Percentiles rank a stretch among this genome's conserved stretches.
Evolutionary conservation across 805 yeast species (phyloP).

Genomic region (Maudiozyma barnettii): DNA sequence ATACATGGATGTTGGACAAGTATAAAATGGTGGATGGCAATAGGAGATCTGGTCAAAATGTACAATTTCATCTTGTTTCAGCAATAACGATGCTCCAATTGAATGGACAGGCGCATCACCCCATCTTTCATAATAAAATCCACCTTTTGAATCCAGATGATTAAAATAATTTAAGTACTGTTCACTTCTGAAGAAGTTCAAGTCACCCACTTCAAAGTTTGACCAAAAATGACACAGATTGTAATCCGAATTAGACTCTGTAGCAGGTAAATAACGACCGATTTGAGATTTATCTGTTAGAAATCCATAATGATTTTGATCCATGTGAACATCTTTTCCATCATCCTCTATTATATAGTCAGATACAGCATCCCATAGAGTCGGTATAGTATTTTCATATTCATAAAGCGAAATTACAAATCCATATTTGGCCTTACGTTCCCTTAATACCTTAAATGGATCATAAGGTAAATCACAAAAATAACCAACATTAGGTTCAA

Average conservation of each 20-base stretch:
- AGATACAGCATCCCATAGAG: constrained; percentile 70
- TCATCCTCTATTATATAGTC: constrained; percentile 47
- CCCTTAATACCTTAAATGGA: constrained; percentile 74
- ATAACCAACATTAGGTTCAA: constrained; percentile 85
- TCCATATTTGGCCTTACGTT: constrained; percentile 71
- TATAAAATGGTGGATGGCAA: constrained; percentile 57
- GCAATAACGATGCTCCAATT: constrained; percentile 51
- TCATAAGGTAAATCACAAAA: constrained; percentile 81
- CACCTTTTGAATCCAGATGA: constrained; percentile 56
- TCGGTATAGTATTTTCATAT: constrained; percentile 74
- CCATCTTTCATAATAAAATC: constrained; percentile 85
- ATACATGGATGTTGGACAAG: constrained; percentile 48
- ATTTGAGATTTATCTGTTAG: constrained; percentile 47
- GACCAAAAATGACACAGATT: constrained; percentile 86
- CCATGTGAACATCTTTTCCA: constrained; percentile 33
- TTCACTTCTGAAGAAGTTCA: constrained; percentile 61
- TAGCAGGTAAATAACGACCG: constrained; percentile 33
- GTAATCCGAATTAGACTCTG: constrained; percentile 43
- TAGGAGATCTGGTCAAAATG: constrained; percentile 81
- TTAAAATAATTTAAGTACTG: constrained; percentile 55
- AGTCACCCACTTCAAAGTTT: constrained; percentile 68
- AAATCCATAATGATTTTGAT: constrained; percentile 27
- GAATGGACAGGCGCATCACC: constrained; percentile 94
- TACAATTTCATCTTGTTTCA: constrained; percentile 53
- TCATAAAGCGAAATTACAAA: constrained; percentile 80